These are phyloP conservation scores for Pythium oligandrum DNA, from an alignment of 352 stramenopile species.

Conservation along the genomic window DNA sequence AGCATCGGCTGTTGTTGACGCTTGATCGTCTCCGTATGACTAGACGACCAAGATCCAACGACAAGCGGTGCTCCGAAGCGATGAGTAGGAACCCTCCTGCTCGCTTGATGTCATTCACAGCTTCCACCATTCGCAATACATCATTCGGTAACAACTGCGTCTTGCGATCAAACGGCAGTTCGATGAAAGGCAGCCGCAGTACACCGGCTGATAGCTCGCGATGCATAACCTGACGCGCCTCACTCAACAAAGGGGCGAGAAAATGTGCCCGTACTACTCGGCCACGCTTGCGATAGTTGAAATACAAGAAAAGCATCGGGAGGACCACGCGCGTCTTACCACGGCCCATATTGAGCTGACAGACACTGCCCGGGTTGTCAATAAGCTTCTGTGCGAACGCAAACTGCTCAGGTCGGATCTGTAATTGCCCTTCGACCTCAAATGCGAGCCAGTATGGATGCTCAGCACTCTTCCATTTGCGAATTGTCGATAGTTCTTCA, in stretches of 20 bases:
- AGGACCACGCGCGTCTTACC: conserved; percentile 86
- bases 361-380: conserved; percentile 51
- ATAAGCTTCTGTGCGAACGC: conserved; percentile 70
- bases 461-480: conserved; percentile 42
- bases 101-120: conserved; percentile 28
- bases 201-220: conserved; percentile 39
- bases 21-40: too few species aligned
- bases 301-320: conserved; percentile 85
- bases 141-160: conserved; percentile 25
- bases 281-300: conserved; percentile 12
- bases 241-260: conserved; percentile 49
- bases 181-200: conserved; percentile 38
- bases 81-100: conserved; percentile 60
- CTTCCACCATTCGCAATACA: conserved; percentile 29
- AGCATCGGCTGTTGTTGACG: too few species aligned
- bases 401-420: conserved; percentile 83
- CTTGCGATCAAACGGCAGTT: conserved; percentile 66
- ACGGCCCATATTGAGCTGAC: conserved; percentile 85
- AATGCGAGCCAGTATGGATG: conserved; percentile 85
- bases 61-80: conserved; percentile 84
- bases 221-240: conserved; percentile 66
- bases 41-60: conserved; percentile 50
- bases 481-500: conserved; percentile 1
- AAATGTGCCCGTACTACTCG: conserved; percentile 57
- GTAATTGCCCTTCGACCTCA: conserved; percentile 73